Evolutionary conservation across 768 basidiomycete genomes (phyloP), one percentile per base, ranked within the genome.

Genomic region (Phanerochaete sordida): DNA sequence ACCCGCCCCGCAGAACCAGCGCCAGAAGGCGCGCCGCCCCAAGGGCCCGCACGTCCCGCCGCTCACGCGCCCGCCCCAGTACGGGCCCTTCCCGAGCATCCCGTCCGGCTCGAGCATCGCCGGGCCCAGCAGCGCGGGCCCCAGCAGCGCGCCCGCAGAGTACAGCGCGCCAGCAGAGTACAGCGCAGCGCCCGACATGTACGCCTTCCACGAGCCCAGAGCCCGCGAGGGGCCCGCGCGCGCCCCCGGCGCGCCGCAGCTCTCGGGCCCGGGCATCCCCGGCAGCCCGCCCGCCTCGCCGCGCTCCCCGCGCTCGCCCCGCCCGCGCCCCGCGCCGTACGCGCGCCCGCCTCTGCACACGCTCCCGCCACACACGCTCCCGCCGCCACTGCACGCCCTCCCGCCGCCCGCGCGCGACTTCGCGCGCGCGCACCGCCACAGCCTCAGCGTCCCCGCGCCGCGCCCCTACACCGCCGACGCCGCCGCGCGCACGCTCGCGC

Each of bases 11-110:
- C 64, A 93, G 91, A 93, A 93, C 71, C 91, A 93, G 70, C 84
- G 91, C 62, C 91, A 93, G 77, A 93, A 93, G 70, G 89, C 90
- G 13, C 81, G 90, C 66, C 86, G 88, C 37, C 90, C 91, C 23
- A 85, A 85, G 55, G 81, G 78, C 61, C 84, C 87, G 60, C 79
- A 81, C 58, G 79, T 81, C 54, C 72, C 77, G 4, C 80, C 85
- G 53, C 71, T 80, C 58, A 74, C 76, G 60, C 82, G 78, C 45
- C 82, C 83, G 3, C 82, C 82, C 19, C 87, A 87, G 66, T 87
- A 84, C 68, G 85, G 83, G 30, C 78, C 86, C 19, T 89, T 84
- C 65, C 80, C 82, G 44, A 80, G 75, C 66, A 73, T 72, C 37
- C 76, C 77, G 26, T 70, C 65, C 3, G 66, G 65, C 37, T 45